Evolutionary conservation across 305 asterid genomes (phyloP), one percentile per base, ranked within the genome.

Genomic region (Petunia hybrid): DNA sequence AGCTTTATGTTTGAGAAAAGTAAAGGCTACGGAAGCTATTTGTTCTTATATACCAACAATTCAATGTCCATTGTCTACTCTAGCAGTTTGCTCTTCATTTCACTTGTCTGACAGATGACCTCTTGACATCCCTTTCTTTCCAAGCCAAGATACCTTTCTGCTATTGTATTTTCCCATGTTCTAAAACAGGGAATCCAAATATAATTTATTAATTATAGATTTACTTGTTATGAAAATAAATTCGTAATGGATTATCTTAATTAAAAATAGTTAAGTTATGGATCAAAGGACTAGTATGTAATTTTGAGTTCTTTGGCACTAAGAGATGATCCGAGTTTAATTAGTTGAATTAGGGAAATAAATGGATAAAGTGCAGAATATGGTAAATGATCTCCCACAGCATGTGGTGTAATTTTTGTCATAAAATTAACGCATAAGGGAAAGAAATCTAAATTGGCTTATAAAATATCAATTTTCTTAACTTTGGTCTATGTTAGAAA

Each of bases 1-100:
- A 73, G 64, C 78, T 77, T 78, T 61, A 43, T 78, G 73, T 78
- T 78, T 38, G 73, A 61, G 81, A 62, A 42, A 78, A 78, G 81
- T 78, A 78, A 62, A 61, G 61, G 62, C 74, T 62, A 78, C 81
- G 81, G 36, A 62, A 62, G 36, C 81, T 77, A 13, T 61, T 77
- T 77, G 36, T 61, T 77, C 61, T 43, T 77, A 16, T 77, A 48
- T 6, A 48, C 56, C 71, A 77, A 43, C 7, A 77, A 61, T 35
- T 16, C 4, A 71, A 57, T n/a, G 63, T 57, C 63, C 63, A 57
- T 1, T 57, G 63, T 57, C 63, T n/a, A 14, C 38, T 8, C 48
- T 65, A 38, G 61, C 38, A 40, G 40, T 57, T 40, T 53, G 6
- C 41, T 56, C 80, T 48, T 61, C 69, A 59, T 56, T 61, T 56